Evolutionary conservation across 176 grass and related monocot genomes (phyloP), one percentile per base, ranked within the genome.

Genomic region (Aegilops tauschii): DNA sequence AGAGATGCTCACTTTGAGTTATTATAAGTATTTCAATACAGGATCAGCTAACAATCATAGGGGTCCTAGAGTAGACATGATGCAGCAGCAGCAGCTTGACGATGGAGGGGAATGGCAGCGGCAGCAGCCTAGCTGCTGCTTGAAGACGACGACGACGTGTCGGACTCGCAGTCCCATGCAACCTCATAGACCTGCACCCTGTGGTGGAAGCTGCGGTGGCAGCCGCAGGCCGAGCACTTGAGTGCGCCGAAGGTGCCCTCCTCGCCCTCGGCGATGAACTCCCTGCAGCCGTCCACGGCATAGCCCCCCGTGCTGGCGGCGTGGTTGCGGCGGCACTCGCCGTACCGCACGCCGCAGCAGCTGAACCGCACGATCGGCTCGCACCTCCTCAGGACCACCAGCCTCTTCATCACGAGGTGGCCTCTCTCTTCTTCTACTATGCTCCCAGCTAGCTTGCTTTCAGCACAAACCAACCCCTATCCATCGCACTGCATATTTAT

Each of bases 181-280:
- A 83, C 86, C 63, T 94, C 96, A 63, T 87, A 93, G 31, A 92
- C 88, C 84, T 90, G 89, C 84, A 92, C 90, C 78, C 91, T 92
- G 63, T 93, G 79, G 87, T 98, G 95, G 93, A 98, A 98, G 93
- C 90, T 95, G 81, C 95, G 85, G 85, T 98, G 95, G 87, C 95
- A 98, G 3, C 89, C 85, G 62, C 95, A 98, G 1, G 93, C 95
- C 0, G 86, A 89, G 25, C 95, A 97, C 71, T 86, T 92, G 84
- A 97, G 88, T 31, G 93, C 90, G 21, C 80, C 88, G 13, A 61
- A 56, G 5, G 85, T 82, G 65, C 93, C 90, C 49, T 92, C 93
- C 74, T 90, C 91, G 1, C 93, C 93, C 59, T 87, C 93, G 3
- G 91, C 84, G 35, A 94, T 92, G 86, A 98, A 95, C 84, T 95